Conservation (phyloP, 148 eudicot genomes). For the Selenicereus undatus region DNA sequence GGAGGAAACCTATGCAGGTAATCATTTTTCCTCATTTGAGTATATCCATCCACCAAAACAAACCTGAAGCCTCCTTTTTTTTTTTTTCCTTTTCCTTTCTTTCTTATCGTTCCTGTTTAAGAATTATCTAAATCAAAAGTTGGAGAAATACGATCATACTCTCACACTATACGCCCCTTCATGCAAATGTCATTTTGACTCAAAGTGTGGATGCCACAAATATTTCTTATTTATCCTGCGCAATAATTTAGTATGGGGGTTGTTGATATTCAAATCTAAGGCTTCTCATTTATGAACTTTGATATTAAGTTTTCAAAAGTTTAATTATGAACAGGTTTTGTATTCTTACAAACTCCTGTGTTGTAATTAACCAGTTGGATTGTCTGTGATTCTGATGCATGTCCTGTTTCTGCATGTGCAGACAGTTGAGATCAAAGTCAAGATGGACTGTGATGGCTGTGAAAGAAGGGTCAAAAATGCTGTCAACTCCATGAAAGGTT, state of each 20-base stretch:
- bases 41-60: background rate
- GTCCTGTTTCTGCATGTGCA: constrained; percentile 17
- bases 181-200: too few relatives aligned
- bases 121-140: background rate
- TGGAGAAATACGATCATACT: too few relatives aligned
- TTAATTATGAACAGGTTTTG: too few relatives aligned
- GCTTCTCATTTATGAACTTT: too few relatives aligned
- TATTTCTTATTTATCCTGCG: too few relatives aligned
- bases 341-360: too few relatives aligned
- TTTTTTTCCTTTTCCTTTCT: background rate
- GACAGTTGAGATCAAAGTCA: constrained; percentile 88
- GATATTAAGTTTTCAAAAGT: too few relatives aligned
- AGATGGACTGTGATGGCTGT: constrained; percentile 91
- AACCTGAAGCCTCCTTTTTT: background rate
- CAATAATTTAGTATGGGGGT: too few relatives aligned
- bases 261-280: too few relatives aligned
- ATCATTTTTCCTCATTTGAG: background rate
- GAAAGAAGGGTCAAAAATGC: constrained; percentile 73
- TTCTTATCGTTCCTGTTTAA: background rate
- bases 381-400: constrained; percentile 5
- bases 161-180: too few relatives aligned
- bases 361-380: too few relatives aligned
- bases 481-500: constrained; percentile 68
- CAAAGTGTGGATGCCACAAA: too few relatives aligned
- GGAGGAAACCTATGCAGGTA: constrained; percentile 76